These are phyloP conservation scores for Dactylorhiza incarnata DNA, from an alignment of 106 monocot genomes.

Conservation along the genomic window DNA sequence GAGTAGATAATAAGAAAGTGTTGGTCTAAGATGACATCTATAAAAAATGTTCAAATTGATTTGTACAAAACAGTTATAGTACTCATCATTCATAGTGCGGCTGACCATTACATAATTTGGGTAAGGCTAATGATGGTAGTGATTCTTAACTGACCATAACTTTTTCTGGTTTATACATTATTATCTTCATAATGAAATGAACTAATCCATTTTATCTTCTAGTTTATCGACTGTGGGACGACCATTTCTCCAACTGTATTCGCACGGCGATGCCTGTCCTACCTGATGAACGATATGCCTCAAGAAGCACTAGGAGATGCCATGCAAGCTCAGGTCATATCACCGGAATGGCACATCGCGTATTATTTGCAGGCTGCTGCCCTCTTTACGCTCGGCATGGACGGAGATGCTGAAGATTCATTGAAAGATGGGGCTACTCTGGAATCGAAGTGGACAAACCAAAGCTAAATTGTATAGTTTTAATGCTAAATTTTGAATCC, in stretches of 20 bases:
- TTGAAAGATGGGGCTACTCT: constrained; percentile 47
- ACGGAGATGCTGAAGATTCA: constrained; percentile 61
- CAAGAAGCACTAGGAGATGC: constrained; percentile 94
- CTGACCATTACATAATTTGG: too few relatives aligned
- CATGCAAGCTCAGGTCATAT: constrained; percentile 74
- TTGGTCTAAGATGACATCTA: too few relatives aligned
- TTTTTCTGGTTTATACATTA: background rate
- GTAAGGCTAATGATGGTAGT: too few relatives aligned
- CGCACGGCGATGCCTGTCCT: constrained; percentile 61
- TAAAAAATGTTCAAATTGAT: too few relatives aligned
- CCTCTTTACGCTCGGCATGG: constrained; percentile 60
- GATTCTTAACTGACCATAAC: too few relatives aligned
- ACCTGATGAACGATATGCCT: constrained; percentile 56
- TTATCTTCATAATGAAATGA: background rate
- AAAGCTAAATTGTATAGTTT: background rate
- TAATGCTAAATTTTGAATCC: background rate
- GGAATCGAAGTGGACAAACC: constrained; percentile 31
- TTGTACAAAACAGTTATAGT: too few relatives aligned
- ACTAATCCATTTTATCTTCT: constrained; percentile 2
- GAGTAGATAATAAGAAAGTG: too few relatives aligned
- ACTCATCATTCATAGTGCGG: too few relatives aligned
- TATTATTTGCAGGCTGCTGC: constrained; percentile 76
- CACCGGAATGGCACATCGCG: constrained; percentile 78
- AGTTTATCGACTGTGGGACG: constrained; percentile 82
- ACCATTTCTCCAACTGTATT: constrained; percentile 80